A percentile compares a stretch with the other conserved stretches of the same genome.
Conservation (phyloP, 768 basidiomycete species). For the Leccinum variicolor region DNA sequence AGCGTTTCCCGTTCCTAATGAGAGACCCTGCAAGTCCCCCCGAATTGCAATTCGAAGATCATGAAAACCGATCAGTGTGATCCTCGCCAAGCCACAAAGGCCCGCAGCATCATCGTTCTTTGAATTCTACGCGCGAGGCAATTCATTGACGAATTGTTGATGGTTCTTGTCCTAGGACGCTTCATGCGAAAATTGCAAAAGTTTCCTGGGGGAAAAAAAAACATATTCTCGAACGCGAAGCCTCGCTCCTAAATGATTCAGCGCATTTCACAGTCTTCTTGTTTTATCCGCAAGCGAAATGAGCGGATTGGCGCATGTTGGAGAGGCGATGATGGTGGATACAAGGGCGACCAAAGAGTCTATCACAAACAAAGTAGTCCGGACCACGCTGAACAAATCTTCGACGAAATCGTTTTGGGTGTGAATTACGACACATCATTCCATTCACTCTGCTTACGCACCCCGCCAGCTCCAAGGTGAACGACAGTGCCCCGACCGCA, state of each 20-base stretch:
- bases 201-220: not conserved
- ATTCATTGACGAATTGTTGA: not conserved
- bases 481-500: not conserved
- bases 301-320: not conserved
- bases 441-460: not conserved
- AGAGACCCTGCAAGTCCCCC: not conserved
- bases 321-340: not conserved
- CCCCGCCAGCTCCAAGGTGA: not conserved
- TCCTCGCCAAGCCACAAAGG: not conserved
- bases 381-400: not conserved
- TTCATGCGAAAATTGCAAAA: not conserved
- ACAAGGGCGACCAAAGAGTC: not conserved
- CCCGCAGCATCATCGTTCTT: too few species aligned
- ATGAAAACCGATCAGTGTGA: not conserved
- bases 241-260: not conserved
- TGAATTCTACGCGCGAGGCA: not conserved
- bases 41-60: not conserved
- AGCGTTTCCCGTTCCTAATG: not conserved
- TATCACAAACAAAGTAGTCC: not conserved
- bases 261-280: not conserved
- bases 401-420: not conserved
- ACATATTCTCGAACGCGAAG: not conserved
- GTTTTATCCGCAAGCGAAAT: not conserved
- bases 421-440: constrained; percentile 1
- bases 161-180: not conserved